Percentiles rank a stretch among this genome's conserved stretches.
Evolutionary conservation across 2,329 filamentous ascomycete species (phyloP).

Genomic region (Triangularia verruculosa): DNA sequence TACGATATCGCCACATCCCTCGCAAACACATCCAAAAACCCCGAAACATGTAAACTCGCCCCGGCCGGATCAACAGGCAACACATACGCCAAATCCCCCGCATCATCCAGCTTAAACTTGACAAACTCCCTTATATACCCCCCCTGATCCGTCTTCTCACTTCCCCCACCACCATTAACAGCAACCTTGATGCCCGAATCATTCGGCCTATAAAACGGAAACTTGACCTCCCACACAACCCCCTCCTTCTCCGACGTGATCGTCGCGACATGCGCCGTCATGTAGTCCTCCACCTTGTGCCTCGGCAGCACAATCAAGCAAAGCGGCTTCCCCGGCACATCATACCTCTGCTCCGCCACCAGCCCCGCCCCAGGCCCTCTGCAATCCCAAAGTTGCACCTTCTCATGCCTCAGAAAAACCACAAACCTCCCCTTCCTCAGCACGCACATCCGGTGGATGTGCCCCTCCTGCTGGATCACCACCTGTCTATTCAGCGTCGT

Average conservation of each 20-base stretch:
- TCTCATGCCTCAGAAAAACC: conserved; percentile 71
- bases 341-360: conserved; percentile 58
- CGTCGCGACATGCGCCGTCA: conserved; percentile 71
- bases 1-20: conserved; percentile 85
- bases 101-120: conserved; percentile 62
- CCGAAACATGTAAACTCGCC: conserved; percentile 65
- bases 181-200: conserved; percentile 5
- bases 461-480: conserved; percentile 61
- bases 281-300: conserved; percentile 53
- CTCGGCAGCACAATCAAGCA: conserved; percentile 75
- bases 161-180: conserved; percentile 6
- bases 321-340: conserved; percentile 66
- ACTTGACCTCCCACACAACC: conserved; percentile 73
- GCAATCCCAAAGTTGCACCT: conserved; percentile 78
- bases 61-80: conserved; percentile 86
- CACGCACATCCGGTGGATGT: conserved; percentile 78
- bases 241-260: conserved; percentile 76
- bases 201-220: conserved; percentile 48
- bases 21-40: conserved; percentile 82
- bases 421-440: conserved; percentile 75
- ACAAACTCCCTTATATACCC: conserved; percentile 63
- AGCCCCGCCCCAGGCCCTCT: conserved; percentile 55
- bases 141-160: conserved; percentile 26
- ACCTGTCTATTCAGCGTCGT: conserved; percentile 64
- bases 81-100: conserved; percentile 61